Evolutionary conservation across 805 yeast genomes (phyloP).

Genomic region (Ogataea trehaloabstinens): DNA sequence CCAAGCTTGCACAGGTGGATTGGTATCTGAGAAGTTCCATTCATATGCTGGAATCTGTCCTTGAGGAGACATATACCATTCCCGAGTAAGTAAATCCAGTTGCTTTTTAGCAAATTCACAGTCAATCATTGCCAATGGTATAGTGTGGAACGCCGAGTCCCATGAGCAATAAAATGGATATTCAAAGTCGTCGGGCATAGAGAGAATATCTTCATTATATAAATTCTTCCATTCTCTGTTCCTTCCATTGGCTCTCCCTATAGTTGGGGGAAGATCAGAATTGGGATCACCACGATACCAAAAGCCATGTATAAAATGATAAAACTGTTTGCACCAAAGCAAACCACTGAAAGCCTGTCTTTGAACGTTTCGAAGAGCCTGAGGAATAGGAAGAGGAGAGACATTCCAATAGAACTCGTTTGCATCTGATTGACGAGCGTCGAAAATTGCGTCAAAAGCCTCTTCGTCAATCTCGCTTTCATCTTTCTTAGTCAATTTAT

Average conservation of each 20-base stretch:
- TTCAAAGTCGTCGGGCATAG: constrained; percentile 95
- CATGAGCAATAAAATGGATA: constrained; percentile 95
- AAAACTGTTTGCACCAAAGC: constrained; percentile 91
- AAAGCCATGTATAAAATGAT: constrained; percentile 78
- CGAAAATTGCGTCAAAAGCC: constrained; percentile 66
- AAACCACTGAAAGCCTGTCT: constrained; percentile 94
- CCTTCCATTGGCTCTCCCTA: constrained; percentile 81
- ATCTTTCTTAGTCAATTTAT: constrained; percentile 47
- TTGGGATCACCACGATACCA: constrained; percentile 87
- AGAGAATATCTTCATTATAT: constrained; percentile 81
- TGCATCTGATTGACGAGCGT: constrained; percentile 78
- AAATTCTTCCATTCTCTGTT: constrained; percentile 87
- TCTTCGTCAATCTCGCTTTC: constrained; percentile 60
- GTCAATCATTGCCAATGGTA: constrained; percentile 90
- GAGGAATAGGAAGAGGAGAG: constrained; percentile 79
- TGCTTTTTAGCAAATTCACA: constrained; percentile 90
- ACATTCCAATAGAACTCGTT: constrained; percentile 90
- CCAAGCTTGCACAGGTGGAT: constrained; percentile 98
- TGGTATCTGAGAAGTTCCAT: constrained; percentile 95
- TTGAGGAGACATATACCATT: constrained; percentile 97
- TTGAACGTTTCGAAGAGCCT: constrained; percentile 76
- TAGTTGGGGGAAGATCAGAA: constrained; percentile 72
- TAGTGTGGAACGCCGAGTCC: constrained; percentile 95
- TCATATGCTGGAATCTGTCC: constrained; percentile 98
- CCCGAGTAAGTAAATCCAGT: constrained; percentile 80